phyloP scores from a whole-genome alignment of 257 asterid genomes.

The Plantago major region DNA sequence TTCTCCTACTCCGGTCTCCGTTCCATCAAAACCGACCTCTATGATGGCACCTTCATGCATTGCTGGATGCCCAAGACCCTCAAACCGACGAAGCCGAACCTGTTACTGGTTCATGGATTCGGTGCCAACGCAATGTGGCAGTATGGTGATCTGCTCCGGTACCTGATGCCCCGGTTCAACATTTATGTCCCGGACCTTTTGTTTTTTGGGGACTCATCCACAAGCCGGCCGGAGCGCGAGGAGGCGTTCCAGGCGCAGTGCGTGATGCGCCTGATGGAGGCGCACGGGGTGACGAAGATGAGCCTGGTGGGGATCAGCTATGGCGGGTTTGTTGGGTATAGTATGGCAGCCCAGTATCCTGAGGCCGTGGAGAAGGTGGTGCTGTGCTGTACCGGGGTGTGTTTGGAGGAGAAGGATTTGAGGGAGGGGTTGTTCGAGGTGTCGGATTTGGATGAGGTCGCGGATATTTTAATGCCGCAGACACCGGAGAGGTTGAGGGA shows the following conservation, averaged over 20 bases:
- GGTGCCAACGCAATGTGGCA: conserved; percentile 99
- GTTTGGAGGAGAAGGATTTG: conserved; percentile 81
- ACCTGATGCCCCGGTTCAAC: conserved; percentile 73
- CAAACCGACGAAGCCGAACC: conserved; percentile 51
- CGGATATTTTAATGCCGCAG: conserved; percentile 73
- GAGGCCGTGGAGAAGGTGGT: conserved; percentile 67
- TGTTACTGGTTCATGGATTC: conserved; percentile 76
- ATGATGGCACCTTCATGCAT: conserved; percentile 72
- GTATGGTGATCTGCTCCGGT: conserved; percentile 78
- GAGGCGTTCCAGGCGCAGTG: conserved; percentile 84
- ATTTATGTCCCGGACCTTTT: conserved; percentile 88
- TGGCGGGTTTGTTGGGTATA: conserved; percentile 85
- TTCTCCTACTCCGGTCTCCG: conserved; percentile 77
- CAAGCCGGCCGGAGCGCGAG: conserved; percentile 57
- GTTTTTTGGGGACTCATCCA: conserved; percentile 76
- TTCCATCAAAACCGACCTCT: conserved; percentile 50
- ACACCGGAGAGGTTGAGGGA: conserved; percentile 76
- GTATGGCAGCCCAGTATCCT: conserved; percentile 77
- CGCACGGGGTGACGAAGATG: conserved; percentile 41
- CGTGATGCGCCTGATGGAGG: conserved; percentile 63
- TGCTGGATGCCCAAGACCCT: conserved; percentile 77
- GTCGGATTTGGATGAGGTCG: conserved; percentile 70
- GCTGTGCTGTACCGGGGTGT: conserved; percentile 79
- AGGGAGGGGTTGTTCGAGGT: conserved; percentile 62
- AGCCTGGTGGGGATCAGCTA: conserved; percentile 84